Evolutionary conservation across 345 rosid genomes (phyloP).

Genomic region (Boechera divaricarpa): DNA sequence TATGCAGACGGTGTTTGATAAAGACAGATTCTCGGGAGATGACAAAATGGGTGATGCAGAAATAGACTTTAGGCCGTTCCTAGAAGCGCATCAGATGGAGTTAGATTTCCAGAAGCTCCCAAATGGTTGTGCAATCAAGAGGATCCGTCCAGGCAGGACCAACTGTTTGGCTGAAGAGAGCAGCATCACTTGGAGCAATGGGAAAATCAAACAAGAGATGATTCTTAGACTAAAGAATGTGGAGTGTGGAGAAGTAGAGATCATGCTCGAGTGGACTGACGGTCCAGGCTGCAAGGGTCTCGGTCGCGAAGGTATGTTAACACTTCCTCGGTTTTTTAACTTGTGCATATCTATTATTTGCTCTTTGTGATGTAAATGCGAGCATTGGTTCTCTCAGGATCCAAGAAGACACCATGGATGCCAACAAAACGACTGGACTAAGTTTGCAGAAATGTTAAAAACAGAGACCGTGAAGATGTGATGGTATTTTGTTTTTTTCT

Average conservation of each 20-base stretch:
- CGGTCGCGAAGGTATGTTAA: constrained; percentile 45
- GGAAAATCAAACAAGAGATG: constrained; percentile 68
- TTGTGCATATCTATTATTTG: not conserved
- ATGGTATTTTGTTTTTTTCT: not conserved
- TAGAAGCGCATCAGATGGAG: constrained; percentile 60
- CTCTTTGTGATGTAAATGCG: not conserved
- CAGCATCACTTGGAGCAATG: constrained; percentile 54
- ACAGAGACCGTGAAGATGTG: constrained; percentile 36
- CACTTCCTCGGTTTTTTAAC: not conserved
- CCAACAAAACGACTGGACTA: constrained; percentile 48
- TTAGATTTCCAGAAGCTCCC: constrained; percentile 57
- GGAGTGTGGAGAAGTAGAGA: constrained; percentile 67
- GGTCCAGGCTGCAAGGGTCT: constrained; percentile 55
- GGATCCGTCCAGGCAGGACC: constrained; percentile 54
- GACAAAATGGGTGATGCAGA: constrained; percentile 89
- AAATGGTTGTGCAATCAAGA: constrained; percentile 62
- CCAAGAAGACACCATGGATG: constrained; percentile 50
- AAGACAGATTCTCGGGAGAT: constrained; percentile 73
- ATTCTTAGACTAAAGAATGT: constrained; percentile 64
- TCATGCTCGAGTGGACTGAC: constrained; percentile 74
- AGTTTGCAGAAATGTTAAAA: constrained; percentile 14
- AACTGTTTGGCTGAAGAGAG: constrained; percentile 76
- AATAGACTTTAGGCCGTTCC: constrained; percentile 59
- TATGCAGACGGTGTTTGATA: constrained; percentile 75
- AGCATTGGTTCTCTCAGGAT: constrained; percentile 34